Percentiles rank a stretch among this genome's conserved stretches.
Conservation (phyloP, 192 early-diverging fungal genomes). For the Coemansia sp. region DNA sequence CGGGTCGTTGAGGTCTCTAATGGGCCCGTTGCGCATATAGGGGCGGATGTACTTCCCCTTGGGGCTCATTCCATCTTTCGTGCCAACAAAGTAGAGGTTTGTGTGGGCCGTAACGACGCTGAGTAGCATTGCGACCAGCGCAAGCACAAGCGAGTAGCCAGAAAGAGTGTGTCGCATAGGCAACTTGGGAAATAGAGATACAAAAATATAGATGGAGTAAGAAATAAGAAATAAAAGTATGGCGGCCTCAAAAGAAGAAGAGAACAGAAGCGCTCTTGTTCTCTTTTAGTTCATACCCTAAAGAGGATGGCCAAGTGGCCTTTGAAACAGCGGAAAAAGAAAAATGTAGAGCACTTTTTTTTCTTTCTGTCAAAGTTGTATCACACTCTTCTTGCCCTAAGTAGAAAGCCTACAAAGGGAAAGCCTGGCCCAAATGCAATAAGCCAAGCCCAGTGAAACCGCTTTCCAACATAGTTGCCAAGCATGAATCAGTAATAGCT, state of each 20-base stretch:
- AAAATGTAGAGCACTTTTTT: not conserved
- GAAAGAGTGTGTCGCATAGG: not conserved
- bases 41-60: constrained; percentile 1
- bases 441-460: not conserved
- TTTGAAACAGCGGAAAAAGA: not conserved
- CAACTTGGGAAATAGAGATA: not conserved
- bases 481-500: not conserved
- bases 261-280: not conserved
- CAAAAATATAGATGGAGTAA: not conserved
- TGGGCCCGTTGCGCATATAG: not conserved
- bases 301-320: not conserved
- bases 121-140: not conserved
- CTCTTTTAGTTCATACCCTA: not conserved
- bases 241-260: not conserved
- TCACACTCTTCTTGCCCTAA: not conserved
- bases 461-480: not conserved
- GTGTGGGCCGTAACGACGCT: not conserved
- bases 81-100: not conserved
- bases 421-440: not conserved
- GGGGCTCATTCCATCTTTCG: not conserved
- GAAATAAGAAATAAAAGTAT: not conserved
- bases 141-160: not conserved
- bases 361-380: not conserved
- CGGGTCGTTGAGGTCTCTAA: not conserved
- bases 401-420: not conserved